Percentiles rank a stretch among this genome's conserved stretches.
These are phyloP conservation scores for Trematosphaeria pertusa DNA, from an alignment of 2,329 filamentous ascomycete species.

Conservation along the genomic window DNA sequence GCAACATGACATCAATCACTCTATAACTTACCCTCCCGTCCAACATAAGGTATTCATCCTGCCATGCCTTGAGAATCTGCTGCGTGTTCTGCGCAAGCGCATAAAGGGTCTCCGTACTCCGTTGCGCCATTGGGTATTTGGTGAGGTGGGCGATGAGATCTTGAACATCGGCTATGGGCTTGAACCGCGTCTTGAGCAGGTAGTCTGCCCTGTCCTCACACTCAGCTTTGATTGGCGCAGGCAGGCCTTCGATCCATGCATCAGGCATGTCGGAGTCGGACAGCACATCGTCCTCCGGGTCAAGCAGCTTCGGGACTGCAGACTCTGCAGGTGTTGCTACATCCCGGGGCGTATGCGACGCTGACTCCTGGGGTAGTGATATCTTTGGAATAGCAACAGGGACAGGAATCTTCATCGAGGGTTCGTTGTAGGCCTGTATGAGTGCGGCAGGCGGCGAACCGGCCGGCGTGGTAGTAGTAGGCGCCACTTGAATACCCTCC, in stretches of 20 bases:
- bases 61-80: constrained; percentile 60
- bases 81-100: constrained; percentile 62
- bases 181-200: constrained; percentile 49
- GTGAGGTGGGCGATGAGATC: constrained; percentile 52
- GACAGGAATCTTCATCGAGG: constrained; percentile 10
- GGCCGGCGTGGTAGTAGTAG: constrained; percentile 19
- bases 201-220: constrained; percentile 51
- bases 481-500: constrained; percentile 17
- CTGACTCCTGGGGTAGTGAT: constrained; percentile 26
- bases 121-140: constrained; percentile 49
- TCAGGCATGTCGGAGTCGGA: constrained; percentile 47
- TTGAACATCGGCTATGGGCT: constrained; percentile 52
- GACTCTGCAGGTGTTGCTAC: constrained; percentile 33
- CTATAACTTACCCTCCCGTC: constrained; percentile 50
- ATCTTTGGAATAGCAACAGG: constrained; percentile 25
- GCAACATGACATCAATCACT: neutral
- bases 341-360: constrained; percentile 33
- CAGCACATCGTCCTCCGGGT: constrained; percentile 43
- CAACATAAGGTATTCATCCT: constrained; percentile 66
- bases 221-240: constrained; percentile 37
- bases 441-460: constrained; percentile 29
- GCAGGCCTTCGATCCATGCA: constrained; percentile 40
- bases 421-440: constrained; percentile 15
- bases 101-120: constrained; percentile 62
- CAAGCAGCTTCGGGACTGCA: constrained; percentile 29